phyloP scores from a whole-genome alignment of 2,329 filamentous ascomycete genomes.

The Dissoconium aciculare region DNA sequence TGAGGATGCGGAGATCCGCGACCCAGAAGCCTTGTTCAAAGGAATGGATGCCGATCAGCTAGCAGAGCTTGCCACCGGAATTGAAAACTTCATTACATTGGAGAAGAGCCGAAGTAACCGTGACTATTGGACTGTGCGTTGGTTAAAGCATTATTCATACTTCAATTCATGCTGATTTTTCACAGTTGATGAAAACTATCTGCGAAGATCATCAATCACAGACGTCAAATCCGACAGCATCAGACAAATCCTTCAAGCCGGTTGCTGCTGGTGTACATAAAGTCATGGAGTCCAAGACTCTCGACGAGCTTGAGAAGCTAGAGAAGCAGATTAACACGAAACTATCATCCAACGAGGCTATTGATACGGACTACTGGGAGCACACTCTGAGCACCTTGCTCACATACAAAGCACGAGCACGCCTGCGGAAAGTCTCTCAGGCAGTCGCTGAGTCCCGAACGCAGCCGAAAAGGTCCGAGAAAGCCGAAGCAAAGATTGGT shows the following conservation, averaged over 20 bases:
- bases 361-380: constrained; percentile 97
- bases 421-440: constrained; percentile 62
- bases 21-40: constrained; percentile 69
- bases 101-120: constrained; percentile 64
- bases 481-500: constrained; percentile 1
- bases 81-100: constrained; percentile 61
- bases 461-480: not conserved
- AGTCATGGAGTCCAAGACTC: constrained; percentile 69
- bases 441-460: constrained; percentile 40
- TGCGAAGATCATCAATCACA: constrained; percentile 62
- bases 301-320: constrained; percentile 71
- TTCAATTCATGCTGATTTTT: constrained; percentile 13
- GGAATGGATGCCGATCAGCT: constrained; percentile 53
- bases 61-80: constrained; percentile 64
- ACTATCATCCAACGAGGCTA: constrained; percentile 72
- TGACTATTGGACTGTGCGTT: constrained; percentile 66
- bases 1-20: constrained; percentile 55
- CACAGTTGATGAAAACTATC: constrained; percentile 68
- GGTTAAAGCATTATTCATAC: constrained; percentile 1
- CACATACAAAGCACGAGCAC: constrained; percentile 85
- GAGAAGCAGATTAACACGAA: constrained; percentile 80
- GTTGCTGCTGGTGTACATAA: constrained; percentile 80
- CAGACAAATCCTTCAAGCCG: constrained; percentile 63
- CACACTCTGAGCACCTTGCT: constrained; percentile 71
- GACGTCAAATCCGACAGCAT: constrained; percentile 38